phyloP scores from a whole-genome alignment of 495 filamentous ascomycete species.

The Aspergillus leporis region DNA sequence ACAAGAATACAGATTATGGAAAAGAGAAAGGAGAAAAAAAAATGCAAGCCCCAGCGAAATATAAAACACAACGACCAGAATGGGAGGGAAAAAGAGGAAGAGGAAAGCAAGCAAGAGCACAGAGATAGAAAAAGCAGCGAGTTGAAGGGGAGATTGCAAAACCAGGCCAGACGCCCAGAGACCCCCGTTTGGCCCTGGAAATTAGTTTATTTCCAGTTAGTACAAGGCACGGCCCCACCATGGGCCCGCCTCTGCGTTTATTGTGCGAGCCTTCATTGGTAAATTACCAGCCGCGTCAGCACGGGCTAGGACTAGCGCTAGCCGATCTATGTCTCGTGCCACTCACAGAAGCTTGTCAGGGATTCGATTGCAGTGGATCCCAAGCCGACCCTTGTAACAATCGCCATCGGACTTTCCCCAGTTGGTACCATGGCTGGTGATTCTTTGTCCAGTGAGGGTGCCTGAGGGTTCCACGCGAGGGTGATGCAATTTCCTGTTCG shows the following conservation, averaged over 20 bases:
- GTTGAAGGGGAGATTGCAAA: constrained; percentile 4
- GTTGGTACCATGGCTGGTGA: not conserved
- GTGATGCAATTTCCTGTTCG: constrained; percentile 8
- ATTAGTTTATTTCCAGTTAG: constrained; percentile 14
- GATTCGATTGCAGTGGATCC: constrained; percentile 8
- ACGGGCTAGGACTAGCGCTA: constrained; percentile 19
- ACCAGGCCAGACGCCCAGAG: constrained; percentile 15
- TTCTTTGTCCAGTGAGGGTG: constrained; percentile 6
- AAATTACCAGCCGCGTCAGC: constrained; percentile 18
- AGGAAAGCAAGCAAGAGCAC: constrained; percentile 1
- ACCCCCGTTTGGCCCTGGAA: constrained; percentile 18
- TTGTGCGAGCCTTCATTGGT: constrained; percentile 8
- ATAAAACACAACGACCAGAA: constrained; percentile 8
- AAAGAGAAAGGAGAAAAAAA: constrained; percentile 18
- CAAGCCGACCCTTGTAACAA: constrained; percentile 9
- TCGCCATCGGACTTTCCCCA: constrained; percentile 11
- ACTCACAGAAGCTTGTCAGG: constrained; percentile 25
- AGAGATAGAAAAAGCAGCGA: not conserved
- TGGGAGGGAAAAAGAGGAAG: constrained; percentile 11
- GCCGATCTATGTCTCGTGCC: constrained; percentile 29
- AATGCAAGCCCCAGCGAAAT: not conserved
- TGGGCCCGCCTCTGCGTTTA: not conserved
- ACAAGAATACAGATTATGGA: constrained; percentile 1
- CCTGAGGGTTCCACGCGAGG: constrained; percentile 4
- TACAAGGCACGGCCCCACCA: not conserved